Percentiles rank a stretch among this genome's conserved stretches.
These are phyloP conservation scores for Cercospora sp. DNA, from an alignment of 2,329 filamentous ascomycete genomes.

Conservation along the genomic window DNA sequence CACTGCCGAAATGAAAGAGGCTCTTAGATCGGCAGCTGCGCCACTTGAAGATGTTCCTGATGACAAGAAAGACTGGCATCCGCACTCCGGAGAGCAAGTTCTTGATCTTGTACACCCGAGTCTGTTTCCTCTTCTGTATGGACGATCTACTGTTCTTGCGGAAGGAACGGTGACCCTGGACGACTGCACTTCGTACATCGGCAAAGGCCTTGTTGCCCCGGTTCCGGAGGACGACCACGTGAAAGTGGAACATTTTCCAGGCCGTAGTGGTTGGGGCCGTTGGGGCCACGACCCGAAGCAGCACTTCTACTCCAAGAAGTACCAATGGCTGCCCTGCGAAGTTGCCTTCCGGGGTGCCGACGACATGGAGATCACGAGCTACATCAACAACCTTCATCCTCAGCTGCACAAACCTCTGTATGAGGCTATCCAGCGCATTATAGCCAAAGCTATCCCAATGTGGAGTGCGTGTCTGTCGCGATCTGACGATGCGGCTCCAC, in stretches of 20 bases:
- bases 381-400: conserved; percentile 39
- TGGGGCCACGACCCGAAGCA: background rate
- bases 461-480: conserved; percentile 30
- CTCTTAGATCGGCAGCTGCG: conserved; percentile 48
- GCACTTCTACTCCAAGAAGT: conserved; percentile 27
- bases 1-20: conserved; percentile 39
- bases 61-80: conserved; percentile 58
- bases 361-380: conserved; percentile 30
- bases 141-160: conserved; percentile 46
- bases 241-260: conserved; percentile 6
- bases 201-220: conserved; percentile 34
- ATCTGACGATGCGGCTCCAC: conserved; percentile 1
- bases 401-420: conserved; percentile 29
- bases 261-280: background rate
- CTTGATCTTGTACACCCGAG: conserved; percentile 66
- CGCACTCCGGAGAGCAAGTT: conserved; percentile 57
- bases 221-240: conserved; percentile 18
- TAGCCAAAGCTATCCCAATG: conserved; percentile 32
- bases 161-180: conserved; percentile 35
- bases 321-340: conserved; percentile 38
- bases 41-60: conserved; percentile 51
- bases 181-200: conserved; percentile 37
- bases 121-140: conserved; percentile 61
- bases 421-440: conserved; percentile 29
- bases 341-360: conserved; percentile 22